A percentile compares a stretch with the other conserved stretches of the same genome.
phyloP scores from a whole-genome alignment of 352 stramenopile species.

The Blastocystis sp. region DNA sequence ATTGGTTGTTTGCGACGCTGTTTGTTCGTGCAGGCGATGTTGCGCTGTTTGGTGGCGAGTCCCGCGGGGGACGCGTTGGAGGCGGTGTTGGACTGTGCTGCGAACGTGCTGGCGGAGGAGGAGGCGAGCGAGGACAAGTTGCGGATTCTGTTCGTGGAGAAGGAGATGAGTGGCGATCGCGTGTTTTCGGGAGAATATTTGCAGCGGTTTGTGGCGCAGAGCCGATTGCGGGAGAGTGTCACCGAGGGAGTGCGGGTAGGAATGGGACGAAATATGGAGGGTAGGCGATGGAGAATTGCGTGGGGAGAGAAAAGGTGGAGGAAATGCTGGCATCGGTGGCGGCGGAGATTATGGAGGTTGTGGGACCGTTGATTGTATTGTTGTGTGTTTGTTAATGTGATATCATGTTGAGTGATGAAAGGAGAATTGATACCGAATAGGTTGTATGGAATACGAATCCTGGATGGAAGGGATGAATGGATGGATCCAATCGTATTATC shows the following conservation, averaged over 20 bases:
- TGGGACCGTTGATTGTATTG: too few relatives aligned
- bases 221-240: not conserved
- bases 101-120: slow-evolving; percentile 31
- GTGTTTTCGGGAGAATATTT: slow-evolving; percentile 9
- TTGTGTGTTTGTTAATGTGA: too few relatives aligned
- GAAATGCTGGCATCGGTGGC: too few relatives aligned
- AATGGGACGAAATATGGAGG: not conserved
- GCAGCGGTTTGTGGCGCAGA: not conserved
- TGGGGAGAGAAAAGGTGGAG: too few relatives aligned
- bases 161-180: not conserved
- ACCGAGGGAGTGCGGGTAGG: not conserved
- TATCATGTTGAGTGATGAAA: too few relatives aligned
- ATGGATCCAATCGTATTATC: too few relatives aligned
- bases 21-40: slow-evolving; percentile 42
- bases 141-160: slow-evolving; percentile 21
- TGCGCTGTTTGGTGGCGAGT: not conserved
- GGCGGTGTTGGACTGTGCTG: not conserved
- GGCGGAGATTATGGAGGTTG: too few relatives aligned
- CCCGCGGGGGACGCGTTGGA: not conserved
- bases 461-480: too few relatives aligned
- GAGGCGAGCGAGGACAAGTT: slow-evolving; percentile 43
- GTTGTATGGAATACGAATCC: too few relatives aligned
- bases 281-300: not conserved
- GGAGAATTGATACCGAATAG: too few relatives aligned
- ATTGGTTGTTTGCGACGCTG: slow-evolving; percentile 24